phyloP scores from a whole-genome alignment of 805 yeast genomes.

The Wickerhamomyces tratensis region DNA sequence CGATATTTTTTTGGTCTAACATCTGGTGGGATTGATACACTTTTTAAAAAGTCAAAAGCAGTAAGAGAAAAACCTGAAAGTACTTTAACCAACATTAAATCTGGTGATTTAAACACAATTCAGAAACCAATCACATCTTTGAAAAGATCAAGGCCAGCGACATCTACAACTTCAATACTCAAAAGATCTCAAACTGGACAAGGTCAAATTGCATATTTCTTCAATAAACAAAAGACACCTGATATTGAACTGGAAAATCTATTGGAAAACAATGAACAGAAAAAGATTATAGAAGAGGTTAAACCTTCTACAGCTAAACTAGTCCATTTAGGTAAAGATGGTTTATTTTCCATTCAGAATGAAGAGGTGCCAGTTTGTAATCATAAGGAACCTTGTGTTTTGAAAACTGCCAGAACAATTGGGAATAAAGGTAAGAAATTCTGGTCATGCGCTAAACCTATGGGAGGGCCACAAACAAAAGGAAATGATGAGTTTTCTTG shows the following conservation, averaged over 20 bases:
- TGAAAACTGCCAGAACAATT: constrained; percentile 34
- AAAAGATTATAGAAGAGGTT: too few species aligned
- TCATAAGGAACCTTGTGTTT: constrained; percentile 35
- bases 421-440: constrained; percentile 39
- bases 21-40: constrained; percentile 22
- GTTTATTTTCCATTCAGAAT: constrained; percentile 7
- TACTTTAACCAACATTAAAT: too few species aligned
- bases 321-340: constrained; percentile 5
- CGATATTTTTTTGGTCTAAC: constrained; percentile 33
- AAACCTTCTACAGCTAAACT: constrained; percentile 8
- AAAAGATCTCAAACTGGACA: too few species aligned
- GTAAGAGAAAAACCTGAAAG: neutral
- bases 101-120: too few species aligned
- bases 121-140: too few species aligned
- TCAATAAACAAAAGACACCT: too few species aligned
- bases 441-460: constrained; percentile 40
- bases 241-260: too few species aligned
- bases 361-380: constrained; percentile 34
- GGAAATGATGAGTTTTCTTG: constrained; percentile 29
- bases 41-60: constrained; percentile 20
- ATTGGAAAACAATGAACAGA: too few species aligned
- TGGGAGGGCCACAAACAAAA: constrained; percentile 15
- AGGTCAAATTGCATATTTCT: neutral
- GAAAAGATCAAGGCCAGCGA: neutral
- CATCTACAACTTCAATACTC: too few species aligned